These are phyloP conservation scores for Phytophthora sp. DNA, from an alignment of 352 stramenopile genomes.

Conservation along the genomic window DNA sequence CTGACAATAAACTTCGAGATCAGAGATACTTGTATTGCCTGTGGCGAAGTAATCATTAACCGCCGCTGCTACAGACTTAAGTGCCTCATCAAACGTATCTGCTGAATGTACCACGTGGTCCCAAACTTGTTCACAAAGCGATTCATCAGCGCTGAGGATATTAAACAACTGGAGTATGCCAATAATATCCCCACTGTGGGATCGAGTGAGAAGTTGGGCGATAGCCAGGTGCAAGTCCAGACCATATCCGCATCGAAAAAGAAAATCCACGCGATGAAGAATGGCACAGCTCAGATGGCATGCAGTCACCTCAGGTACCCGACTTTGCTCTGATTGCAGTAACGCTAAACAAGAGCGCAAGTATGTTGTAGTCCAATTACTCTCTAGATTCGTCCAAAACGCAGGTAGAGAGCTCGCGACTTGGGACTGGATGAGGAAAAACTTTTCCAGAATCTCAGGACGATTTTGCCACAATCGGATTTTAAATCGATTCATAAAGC, in stretches of 20 bases:
- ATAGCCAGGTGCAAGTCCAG: slow-evolving; percentile 15
- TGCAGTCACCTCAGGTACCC: slow-evolving; percentile 3
- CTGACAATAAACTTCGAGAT: slow-evolving; percentile 21
- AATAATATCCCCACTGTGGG: slow-evolving; percentile 3
- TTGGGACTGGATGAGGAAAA: slow-evolving; percentile 28
- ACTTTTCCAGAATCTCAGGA: slow-evolving; percentile 18
- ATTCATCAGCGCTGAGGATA: slow-evolving; percentile 11
- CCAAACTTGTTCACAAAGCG: slow-evolving; percentile 28
- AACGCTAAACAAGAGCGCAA: slow-evolving; percentile 18
- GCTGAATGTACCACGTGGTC: not conserved
- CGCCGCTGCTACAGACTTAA: slow-evolving; percentile 8
- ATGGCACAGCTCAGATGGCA: slow-evolving; percentile 16
- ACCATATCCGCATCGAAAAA: slow-evolving; percentile 12
- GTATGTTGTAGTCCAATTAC: slow-evolving; percentile 20
- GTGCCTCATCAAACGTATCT: not conserved
- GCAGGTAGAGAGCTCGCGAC: not conserved
- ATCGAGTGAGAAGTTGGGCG: not conserved
- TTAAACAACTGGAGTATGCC: slow-evolving; percentile 17
- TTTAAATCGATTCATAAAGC: slow-evolving; percentile 27
- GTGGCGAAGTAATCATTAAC: slow-evolving; percentile 2
- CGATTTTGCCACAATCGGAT: slow-evolving; percentile 20
- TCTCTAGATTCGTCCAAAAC: slow-evolving; percentile 21
- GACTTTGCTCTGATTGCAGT: slow-evolving; percentile 1
- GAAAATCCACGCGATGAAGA: slow-evolving; percentile 19
- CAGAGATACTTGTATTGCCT: not conserved